Evolutionary conservation across 2,329 filamentous ascomycete species (phyloP), one percentile per base, ranked within the genome.

Genomic region (Chalaropsis thielavioides): DNA sequence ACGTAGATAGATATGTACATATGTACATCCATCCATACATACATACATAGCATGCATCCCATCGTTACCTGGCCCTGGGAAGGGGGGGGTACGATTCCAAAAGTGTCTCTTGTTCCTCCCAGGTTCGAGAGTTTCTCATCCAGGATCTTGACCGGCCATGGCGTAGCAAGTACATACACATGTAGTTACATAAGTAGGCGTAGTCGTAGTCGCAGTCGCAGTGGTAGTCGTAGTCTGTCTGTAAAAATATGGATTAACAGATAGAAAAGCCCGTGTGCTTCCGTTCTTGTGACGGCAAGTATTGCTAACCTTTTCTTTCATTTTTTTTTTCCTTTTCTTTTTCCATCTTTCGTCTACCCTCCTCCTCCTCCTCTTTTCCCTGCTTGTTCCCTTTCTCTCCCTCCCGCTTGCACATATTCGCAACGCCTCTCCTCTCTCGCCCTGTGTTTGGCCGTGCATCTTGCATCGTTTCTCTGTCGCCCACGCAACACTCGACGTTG

Each of bases 81-180:
- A n/a, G n/a, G n/a, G n/a, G n/a, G 51, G 51, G 13, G 51, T 58
- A 35, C 17, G 51, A 58, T 58, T 58, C 51, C 51, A 15, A 58
- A 58, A 58, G 51, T 58, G 51, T 58, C 24, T 58, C 51, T 58
- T 58, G 17, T 58, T 35, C 17, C 11, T 11, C 41, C 41, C 11
- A 46, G 51, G 51, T 35, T 58, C 51, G 35, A 58, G 51, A 58
- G 51, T 58, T 31, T 35, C 27, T 58, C 51, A n/a, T 58, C 51
- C 27, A 58, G 51, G 51, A 58, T 58, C 27, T 35, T 58, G 31
- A 58, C 27, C 35, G 31, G 11, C 51, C 51, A 58, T 27, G 31
- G 24, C 51, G 17, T 38, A 11, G 51, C 43, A 46, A 10, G 15
- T 6, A 46, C 1, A 8, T 10, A 38, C 35, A 38, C 35, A 38